Evolutionary conservation across 371 early-diverging fungal species (phyloP).

Genomic region (Mortierella sp.): DNA sequence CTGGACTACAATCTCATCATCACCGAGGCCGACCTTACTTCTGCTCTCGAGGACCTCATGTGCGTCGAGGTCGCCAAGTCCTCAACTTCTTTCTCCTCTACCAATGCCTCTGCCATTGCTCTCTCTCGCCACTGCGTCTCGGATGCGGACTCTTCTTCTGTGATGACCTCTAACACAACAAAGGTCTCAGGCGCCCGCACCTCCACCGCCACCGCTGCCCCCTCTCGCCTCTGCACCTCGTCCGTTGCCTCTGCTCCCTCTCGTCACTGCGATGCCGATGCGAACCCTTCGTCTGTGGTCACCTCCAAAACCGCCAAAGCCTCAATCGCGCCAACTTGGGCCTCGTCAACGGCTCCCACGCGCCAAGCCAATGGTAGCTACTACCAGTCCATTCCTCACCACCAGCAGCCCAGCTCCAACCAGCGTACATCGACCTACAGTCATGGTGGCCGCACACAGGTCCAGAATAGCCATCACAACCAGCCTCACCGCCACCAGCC

Average conservation of each 20-base stretch:
- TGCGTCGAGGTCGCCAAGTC: slow-evolving; percentile 17
- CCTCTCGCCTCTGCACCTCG: slow-evolving; percentile 17
- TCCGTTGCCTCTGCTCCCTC: slow-evolving; percentile 7
- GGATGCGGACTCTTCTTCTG: too few relatives aligned
- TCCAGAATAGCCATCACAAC: too few relatives aligned
- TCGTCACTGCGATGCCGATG: slow-evolving; percentile 12
- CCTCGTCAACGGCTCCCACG: too few relatives aligned
- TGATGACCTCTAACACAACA: too few relatives aligned
- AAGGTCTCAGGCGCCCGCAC: too few relatives aligned
- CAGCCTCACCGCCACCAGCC: too few relatives aligned
- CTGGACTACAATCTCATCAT: slow-evolving; percentile 63
- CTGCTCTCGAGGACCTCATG: slow-evolving; percentile 33
- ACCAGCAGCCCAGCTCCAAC: slow-evolving; percentile 40
- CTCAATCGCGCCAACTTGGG: too few relatives aligned
- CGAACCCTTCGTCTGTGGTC: slow-evolving; percentile 12
- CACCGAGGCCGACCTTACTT: slow-evolving; percentile 56
- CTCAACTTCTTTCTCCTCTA: neutral
- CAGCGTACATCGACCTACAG: slow-evolving; percentile 32
- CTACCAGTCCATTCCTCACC: slow-evolving; percentile 19
- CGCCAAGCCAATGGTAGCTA: slow-evolving; percentile 31
- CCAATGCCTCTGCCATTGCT: too few relatives aligned
- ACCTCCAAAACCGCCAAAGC: slow-evolving; percentile 34
- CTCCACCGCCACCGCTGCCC: neutral
- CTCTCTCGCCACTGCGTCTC: too few relatives aligned
- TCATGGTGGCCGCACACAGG: too few relatives aligned